A percentile compares a stretch with the other conserved stretches of the same genome.
Evolutionary conservation across 176 grass and related monocot species (phyloP).

Genomic region (Triticum timopheevii): DNA sequence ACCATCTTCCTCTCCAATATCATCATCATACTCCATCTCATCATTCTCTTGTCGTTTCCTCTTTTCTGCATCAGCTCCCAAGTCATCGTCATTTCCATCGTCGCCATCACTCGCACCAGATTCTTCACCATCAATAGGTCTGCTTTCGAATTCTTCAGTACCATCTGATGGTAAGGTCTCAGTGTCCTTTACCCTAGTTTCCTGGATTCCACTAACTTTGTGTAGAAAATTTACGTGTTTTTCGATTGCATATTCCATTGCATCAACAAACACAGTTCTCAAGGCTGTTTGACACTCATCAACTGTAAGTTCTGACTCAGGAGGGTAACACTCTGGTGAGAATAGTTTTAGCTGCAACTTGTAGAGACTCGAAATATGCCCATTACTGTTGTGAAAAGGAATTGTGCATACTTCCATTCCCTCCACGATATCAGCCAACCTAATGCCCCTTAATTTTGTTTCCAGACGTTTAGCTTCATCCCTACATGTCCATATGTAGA

Average conservation of each 20-base stretch:
- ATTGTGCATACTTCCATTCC: constrained; percentile 74
- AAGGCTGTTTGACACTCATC: constrained; percentile 53
- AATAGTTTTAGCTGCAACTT: constrained; percentile 81
- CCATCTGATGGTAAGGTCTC: constrained; percentile 38
- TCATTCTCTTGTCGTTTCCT: constrained; percentile 62
- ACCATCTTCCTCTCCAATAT: constrained; percentile 33
- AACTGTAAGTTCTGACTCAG: constrained; percentile 48
- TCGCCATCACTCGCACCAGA: constrained; percentile 45
- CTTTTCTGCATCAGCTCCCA: constrained; percentile 66
- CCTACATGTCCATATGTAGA: constrained; percentile 32
- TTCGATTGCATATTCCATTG: constrained; percentile 76
- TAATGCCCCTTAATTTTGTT: constrained; percentile 56
- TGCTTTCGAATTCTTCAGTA: constrained; percentile 45
- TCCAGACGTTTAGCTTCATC: constrained; percentile 40
- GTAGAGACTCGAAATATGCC: constrained; percentile 63
- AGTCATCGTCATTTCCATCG: constrained; percentile 60
- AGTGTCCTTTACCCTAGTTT: constrained; percentile 41
- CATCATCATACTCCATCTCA: constrained; percentile 90
- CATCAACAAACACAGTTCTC: constrained; percentile 63
- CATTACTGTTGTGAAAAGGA: constrained; percentile 70
- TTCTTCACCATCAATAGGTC: constrained; percentile 34
- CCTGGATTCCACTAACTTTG: constrained; percentile 68
- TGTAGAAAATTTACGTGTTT: constrained; percentile 73
- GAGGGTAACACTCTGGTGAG: constrained; percentile 42
- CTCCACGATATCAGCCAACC: constrained; percentile 65